These are phyloP conservation scores for Zygosaccharomyces siamensis DNA, from an alignment of 805 yeast genomes.

Conservation along the genomic window DNA sequence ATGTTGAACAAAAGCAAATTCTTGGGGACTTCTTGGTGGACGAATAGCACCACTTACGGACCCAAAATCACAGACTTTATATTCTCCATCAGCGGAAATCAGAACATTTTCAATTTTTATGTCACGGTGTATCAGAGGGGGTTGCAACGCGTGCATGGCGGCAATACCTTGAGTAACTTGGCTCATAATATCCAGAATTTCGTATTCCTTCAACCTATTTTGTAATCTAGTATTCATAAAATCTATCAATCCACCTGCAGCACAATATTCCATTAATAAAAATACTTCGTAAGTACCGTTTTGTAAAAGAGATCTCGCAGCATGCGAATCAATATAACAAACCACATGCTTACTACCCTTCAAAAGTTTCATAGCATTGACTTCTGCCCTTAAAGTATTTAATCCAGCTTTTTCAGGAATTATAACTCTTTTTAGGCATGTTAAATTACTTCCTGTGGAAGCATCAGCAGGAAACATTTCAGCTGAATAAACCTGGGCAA, in stretches of 20 bases:
- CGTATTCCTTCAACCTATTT: conserved; percentile 61
- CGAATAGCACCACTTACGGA: conserved; percentile 63
- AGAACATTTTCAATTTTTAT: conserved; percentile 79
- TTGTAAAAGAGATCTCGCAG: conserved; percentile 57
- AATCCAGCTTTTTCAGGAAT: conserved; percentile 87
- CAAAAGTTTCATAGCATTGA: conserved; percentile 91
- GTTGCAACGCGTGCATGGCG: conserved; percentile 67
- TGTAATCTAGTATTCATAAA: conserved; percentile 71
- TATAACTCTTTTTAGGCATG: conserved; percentile 89
- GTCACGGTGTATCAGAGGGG: conserved; percentile 74
- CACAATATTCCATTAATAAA: conserved; percentile 74
- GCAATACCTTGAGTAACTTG: conserved; percentile 71
- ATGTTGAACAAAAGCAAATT: conserved; percentile 53
- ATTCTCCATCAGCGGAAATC: conserved; percentile 52
- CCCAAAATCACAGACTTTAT: conserved; percentile 78
- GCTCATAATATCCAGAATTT: conserved; percentile 61
- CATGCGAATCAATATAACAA: conserved; percentile 91
- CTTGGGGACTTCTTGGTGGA: conserved; percentile 59
- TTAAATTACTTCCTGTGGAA: conserved; percentile 48
- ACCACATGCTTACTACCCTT: conserved; percentile 77
- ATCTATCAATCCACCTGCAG: conserved; percentile 69
- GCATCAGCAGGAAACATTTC: conserved; percentile 54
- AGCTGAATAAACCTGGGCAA: conserved; percentile 90
- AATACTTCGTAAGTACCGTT: conserved; percentile 69
- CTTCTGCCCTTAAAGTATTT: conserved; percentile 84